Evolutionary conservation across 2,329 filamentous ascomycete genomes (phyloP), one percentile per base, ranked within the genome.

Genomic region (Colletotrichum phormii): DNA sequence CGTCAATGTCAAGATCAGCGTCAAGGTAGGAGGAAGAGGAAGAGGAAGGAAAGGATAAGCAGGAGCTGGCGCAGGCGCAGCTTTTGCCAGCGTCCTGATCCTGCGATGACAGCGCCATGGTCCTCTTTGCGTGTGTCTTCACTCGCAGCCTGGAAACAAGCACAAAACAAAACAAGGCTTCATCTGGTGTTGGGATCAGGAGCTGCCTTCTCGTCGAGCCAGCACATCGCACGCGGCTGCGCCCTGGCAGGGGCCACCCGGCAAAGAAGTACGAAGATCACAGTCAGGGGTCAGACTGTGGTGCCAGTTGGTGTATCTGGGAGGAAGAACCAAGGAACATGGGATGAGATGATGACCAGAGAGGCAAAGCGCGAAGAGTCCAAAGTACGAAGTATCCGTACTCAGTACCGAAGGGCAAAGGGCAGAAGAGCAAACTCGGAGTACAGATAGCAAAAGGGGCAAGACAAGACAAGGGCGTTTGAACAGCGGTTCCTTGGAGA

Each of bases 131-230:
- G 59, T 42, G 33, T 46, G 66, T 69, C 26, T 22, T 70, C 37
- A 46, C 64, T 72, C 58, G 58, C 64, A 68, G 58, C 29, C 64
- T 59, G 42, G 66, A 73, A 73, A 73, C 71, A 57, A 51, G 61
- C 61, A 67, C 67, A 73, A 72, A 73, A 73, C 67, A 71, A 67
- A 67, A 72, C 67, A 62, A 67, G 71, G 37, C 71, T 67, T 67
- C 67, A 70, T 72, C 71, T 72, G 67, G 67, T 53, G 71, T 71
- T n/a, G 61, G 37, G 31, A 67, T 31, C 57, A 67, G 55, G 67
- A 62, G 57, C 57, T 71, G 67, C 35, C 26, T 58, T 62, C 62
- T 71, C 49, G 67, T 58, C 67, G 55, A 73, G 71, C 71, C 67
- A 73, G 67, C 68, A 54, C 67, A 71, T 49, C 55, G 51, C 51